Evolutionary conservation across 441 rosid species (phyloP).

Genomic region (Monsonia emarginata): DNA sequence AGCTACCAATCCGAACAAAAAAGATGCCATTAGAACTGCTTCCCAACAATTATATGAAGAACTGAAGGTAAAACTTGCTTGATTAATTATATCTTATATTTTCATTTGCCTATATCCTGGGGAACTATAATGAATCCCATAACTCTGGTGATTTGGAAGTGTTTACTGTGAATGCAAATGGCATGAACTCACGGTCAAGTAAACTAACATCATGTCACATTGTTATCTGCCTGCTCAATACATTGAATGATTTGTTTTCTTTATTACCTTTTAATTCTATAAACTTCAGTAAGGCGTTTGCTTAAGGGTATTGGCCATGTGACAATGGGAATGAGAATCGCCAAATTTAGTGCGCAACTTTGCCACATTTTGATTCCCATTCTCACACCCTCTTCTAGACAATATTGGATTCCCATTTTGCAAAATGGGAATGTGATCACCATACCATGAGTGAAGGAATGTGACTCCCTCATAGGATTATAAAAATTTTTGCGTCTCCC

Average conservation of each 20-base stretch:
- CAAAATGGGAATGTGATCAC: too few species aligned
- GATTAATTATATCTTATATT: constrained; percentile 3
- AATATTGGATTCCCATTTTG: too few species aligned
- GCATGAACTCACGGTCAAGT: neutral
- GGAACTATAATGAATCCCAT: constrained; percentile 12
- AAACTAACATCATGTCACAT: neutral
- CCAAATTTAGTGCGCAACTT: too few species aligned
- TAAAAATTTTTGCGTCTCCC: too few species aligned
- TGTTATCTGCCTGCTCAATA: neutral
- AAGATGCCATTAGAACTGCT: constrained; percentile 52
- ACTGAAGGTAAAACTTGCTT: constrained; percentile 51
- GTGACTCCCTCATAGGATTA: too few species aligned
- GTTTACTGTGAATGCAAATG: neutral
- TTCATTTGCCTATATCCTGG: constrained; percentile 1
- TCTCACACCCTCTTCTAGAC: too few species aligned
- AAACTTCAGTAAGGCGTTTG: neutral
- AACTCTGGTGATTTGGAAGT: neutral
- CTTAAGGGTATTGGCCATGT: too few species aligned
- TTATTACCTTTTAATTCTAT: neutral
- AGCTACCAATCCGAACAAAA: constrained; percentile 46
- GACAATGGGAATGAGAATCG: too few species aligned
- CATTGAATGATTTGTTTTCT: neutral
- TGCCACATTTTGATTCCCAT: too few species aligned
- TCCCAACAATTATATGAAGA: constrained; percentile 35
- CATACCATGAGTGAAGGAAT: too few species aligned